phyloP scores from a whole-genome alignment of 768 basidiomycete genomes.

The Tremella mesenterica region DNA sequence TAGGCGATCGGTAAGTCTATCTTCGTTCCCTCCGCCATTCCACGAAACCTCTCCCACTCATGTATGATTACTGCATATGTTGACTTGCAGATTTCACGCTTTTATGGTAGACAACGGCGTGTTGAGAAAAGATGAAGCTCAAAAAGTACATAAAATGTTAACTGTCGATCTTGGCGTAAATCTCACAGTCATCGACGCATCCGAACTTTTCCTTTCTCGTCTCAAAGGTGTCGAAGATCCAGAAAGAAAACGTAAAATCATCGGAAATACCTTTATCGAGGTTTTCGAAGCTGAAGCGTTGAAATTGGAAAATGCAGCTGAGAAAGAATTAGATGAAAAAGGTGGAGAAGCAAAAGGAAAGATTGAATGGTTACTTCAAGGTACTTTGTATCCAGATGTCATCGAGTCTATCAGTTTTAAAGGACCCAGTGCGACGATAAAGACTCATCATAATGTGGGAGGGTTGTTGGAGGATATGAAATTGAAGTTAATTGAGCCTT shows the following conservation, averaged over 20 bases:
- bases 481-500: constrained; percentile 93
- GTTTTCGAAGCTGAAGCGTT: constrained; percentile 91
- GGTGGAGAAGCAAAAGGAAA: constrained; percentile 71
- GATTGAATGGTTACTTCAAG: constrained; percentile 95
- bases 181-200: constrained; percentile 90
- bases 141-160: constrained; percentile 87
- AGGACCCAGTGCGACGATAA: constrained; percentile 96
- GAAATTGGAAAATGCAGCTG: constrained; percentile 73
- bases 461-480: constrained; percentile 96
- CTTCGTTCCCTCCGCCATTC: background rate
- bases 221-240: constrained; percentile 92
- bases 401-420: constrained; percentile 99
- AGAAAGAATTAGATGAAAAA: constrained; percentile 57
- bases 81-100: constrained; percentile 71
- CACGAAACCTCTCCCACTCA: too few species aligned
- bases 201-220: constrained; percentile 78
- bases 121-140: constrained; percentile 78
- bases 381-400: constrained; percentile 96
- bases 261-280: constrained; percentile 97
- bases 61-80: too few species aligned
- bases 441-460: constrained; percentile 98
- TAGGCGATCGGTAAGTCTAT: constrained; percentile 71
- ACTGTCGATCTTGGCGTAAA: constrained; percentile 89
- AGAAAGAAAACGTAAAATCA: constrained; percentile 93
- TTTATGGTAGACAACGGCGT: constrained; percentile 99